These are phyloP conservation scores for Heimioporus sp. DNA, from an alignment of 768 basidiomycete species.

Conservation along the genomic window DNA sequence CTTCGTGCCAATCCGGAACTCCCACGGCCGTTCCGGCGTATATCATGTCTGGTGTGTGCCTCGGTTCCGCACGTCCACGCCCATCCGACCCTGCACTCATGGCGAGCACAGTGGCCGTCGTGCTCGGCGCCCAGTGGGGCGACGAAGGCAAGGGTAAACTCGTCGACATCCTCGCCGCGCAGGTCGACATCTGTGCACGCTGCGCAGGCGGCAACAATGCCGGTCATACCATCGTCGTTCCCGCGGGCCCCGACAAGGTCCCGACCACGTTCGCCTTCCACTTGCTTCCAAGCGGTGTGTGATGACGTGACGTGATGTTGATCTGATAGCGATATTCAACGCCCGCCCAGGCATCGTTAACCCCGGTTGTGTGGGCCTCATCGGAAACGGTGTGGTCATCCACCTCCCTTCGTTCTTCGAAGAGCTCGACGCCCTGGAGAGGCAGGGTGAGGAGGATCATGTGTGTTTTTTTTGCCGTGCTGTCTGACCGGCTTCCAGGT, in stretches of 20 bases:
- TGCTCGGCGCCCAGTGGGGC: conserved; percentile 89
- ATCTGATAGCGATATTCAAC: background rate
- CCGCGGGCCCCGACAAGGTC: conserved; percentile 60
- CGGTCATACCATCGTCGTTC: conserved; percentile 95
- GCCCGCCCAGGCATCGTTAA: conserved; percentile 19
- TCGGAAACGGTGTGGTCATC: conserved; percentile 95
- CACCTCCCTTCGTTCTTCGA: conserved; percentile 94
- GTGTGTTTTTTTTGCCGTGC: background rate
- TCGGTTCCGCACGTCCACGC: background rate
- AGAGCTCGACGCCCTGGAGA: conserved; percentile 83
- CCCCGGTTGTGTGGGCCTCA: conserved; percentile 73
- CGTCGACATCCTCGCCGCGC: conserved; percentile 90
- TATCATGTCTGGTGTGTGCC: conserved; percentile 24
- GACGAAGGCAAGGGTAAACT: conserved; percentile 96
- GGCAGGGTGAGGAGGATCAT: conserved; percentile 58
- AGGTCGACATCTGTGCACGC: conserved; percentile 89
- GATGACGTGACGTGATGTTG: background rate
- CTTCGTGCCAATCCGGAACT: too few species aligned
- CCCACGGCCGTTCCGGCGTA: conserved; percentile 12
- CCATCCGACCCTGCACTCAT: conserved; percentile 8
- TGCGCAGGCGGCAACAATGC: conserved; percentile 99
- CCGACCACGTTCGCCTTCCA: conserved; percentile 94
- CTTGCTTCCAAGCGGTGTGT: conserved; percentile 83
- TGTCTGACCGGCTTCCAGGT: conserved; percentile 45
- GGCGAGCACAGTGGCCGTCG: conserved; percentile 53